phyloP scores from a whole-genome alignment of 345 rosid genomes.

The Sonneratia alba region DNA sequence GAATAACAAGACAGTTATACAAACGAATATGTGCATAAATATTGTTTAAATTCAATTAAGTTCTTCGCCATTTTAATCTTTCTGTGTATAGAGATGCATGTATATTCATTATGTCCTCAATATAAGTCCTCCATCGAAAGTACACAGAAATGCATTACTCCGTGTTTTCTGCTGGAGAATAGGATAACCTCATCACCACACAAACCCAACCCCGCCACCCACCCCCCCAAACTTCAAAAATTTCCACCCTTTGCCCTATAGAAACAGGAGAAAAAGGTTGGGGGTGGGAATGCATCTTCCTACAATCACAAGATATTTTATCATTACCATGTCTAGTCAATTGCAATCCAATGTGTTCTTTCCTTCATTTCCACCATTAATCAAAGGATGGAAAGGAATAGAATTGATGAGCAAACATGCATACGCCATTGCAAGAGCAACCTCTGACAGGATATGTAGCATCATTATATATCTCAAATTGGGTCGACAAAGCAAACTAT shows the following conservation, averaged over 20 bases:
- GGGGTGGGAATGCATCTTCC: background rate
- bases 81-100: too few species aligned
- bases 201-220: too few species aligned
- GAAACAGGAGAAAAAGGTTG: background rate
- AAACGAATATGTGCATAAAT: background rate
- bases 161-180: too few species aligned
- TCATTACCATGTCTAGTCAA: background rate
- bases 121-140: too few species aligned
- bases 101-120: too few species aligned
- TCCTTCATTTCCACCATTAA: background rate
- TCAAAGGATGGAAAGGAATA: background rate
- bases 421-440: background rate
- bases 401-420: background rate
- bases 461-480: background rate
- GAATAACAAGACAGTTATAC: background rate
- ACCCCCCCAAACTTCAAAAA: too few species aligned
- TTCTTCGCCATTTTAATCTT: too few species aligned
- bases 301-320: background rate
- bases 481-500: background rate
- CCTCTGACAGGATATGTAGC: background rate
- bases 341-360: background rate
- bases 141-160: too few species aligned
- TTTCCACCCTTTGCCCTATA: too few species aligned
- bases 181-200: too few species aligned
- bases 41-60: too few species aligned